These are phyloP conservation scores for Aspergillus egyptiacus DNA, from an alignment of 495 filamentous ascomycete species.

Conservation along the genomic window DNA sequence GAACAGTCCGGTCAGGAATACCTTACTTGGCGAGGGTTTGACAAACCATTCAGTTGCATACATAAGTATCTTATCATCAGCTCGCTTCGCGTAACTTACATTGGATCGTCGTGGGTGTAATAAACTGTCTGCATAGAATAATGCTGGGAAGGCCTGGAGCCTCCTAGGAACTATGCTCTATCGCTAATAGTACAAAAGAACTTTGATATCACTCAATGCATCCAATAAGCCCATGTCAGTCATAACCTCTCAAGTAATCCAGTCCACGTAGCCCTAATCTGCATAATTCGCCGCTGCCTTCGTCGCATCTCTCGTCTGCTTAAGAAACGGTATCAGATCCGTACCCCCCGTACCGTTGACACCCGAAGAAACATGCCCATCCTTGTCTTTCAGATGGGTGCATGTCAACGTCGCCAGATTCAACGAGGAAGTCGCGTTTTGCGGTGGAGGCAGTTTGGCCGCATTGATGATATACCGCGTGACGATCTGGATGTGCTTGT, in stretches of 20 bases:
- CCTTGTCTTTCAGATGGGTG: slow-evolving; percentile 18
- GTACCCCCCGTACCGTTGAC: slow-evolving; percentile 88
- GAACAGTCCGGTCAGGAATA: no score
- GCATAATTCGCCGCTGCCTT: slow-evolving; percentile 26
- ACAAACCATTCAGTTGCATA: no score
- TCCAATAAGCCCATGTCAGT: not conserved
- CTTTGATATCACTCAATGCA: not conserved
- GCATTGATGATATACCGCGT: slow-evolving; percentile 82
- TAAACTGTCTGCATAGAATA: no score
- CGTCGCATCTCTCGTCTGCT: slow-evolving; percentile 87
- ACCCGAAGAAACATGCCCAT: slow-evolving; percentile 16
- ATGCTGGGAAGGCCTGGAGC: no score
- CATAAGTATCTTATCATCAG: no score
- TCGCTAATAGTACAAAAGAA: not conserved
- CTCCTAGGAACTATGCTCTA: no score
- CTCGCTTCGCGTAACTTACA: no score
- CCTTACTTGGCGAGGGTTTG: no score
- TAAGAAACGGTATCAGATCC: slow-evolving; percentile 82
- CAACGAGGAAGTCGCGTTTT: slow-evolving; percentile 10
- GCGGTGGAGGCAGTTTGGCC: slow-evolving; percentile 21
- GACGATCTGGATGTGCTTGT: slow-evolving; percentile 91
- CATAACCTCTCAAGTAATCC: not conserved
- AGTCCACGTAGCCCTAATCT: slow-evolving; percentile 7
- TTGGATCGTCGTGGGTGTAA: no score
- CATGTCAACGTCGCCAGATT: slow-evolving; percentile 31